Evolutionary conservation across 169 alveolate genomes (phyloP).

Genomic region (Eimeria mitis): DNA sequence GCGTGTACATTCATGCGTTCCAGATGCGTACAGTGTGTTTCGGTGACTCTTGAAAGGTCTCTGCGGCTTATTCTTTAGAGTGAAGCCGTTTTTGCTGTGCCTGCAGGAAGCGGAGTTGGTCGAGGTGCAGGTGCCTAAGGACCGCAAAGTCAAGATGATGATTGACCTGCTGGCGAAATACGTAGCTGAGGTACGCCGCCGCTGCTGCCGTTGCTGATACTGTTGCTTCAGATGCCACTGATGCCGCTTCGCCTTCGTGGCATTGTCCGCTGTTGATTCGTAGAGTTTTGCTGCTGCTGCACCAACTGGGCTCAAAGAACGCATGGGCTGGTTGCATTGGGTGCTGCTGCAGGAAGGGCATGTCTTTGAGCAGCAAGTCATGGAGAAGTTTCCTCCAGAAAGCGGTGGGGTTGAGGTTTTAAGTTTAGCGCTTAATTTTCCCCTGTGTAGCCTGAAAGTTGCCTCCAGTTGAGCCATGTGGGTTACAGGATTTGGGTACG

Average conservation of each 20-base stretch:
- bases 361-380: conserved; percentile 82
- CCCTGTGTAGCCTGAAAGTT: neutral
- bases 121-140: conserved; percentile 85
- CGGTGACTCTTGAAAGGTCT: neutral
- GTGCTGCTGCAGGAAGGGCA: conserved; percentile 78
- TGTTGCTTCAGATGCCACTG: conserved; percentile 9
- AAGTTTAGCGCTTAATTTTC: neutral
- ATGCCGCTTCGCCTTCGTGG: neutral
- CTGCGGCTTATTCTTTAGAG: neutral
- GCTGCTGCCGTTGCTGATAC: neutral
- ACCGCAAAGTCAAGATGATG: conserved; percentile 82
- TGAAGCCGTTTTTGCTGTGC: neutral
- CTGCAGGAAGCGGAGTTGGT: conserved; percentile 76
- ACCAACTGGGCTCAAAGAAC: neutral
- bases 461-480: neutral
- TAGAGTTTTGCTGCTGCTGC: neutral
- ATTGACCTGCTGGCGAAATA: conserved; percentile 87
- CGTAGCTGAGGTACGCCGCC: conserved; percentile 85
- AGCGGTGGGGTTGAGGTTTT: conserved; percentile 32
- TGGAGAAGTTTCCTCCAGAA: conserved; percentile 80
- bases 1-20: neutral
- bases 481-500: neutral
- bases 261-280: neutral
- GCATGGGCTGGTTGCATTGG: neutral
- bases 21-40: neutral